Evolutionary conservation across 2,329 filamentous ascomycete genomes (phyloP), one percentile per base, ranked within the genome.

Genomic region (Microascus cirrosus): DNA sequence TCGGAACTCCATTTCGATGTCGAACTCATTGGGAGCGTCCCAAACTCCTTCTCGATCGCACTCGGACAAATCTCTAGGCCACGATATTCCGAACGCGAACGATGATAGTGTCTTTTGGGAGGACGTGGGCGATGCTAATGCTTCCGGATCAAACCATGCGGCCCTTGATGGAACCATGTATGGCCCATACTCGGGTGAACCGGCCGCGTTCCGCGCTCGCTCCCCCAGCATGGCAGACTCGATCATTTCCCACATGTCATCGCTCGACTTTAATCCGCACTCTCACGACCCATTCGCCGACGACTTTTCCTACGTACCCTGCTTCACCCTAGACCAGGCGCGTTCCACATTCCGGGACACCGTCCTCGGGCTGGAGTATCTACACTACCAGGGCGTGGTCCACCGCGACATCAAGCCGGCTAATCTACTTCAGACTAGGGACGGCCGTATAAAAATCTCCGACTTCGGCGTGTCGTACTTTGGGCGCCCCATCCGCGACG

Each of bases 391-490:
- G 68, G 89, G 89, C 18, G 89, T 93, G 52, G 88, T 92, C 28
- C 89, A 93, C 66, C 83, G 89, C 55, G 89, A 93, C 66, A 92
- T 93, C 70, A 93, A 92, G 68, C 89, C 89, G 1, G 92, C 93
- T 42, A 97, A 97, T 68, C 79, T 99, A 7, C 78, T 99, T 7
- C 91, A 93, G 76, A 95, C 90, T 55, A 85, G 77, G 64, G 87
- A 91, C 62, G 85, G 92, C 64, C 85, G 87, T 15, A 90, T 96
- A 67, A 99, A 99, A 77, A 99, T 99, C 60, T 97, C 94, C 5
- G 94, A 99, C 68, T 99, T 99, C 74, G 94, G 94, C 35, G 94
- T 99, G 1, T 99, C 94, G 1, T 99, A 97, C 70, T 90, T 99
- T 61, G 94, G 94, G 32, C 85, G 90, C 55, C 90, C 90, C 1